Evolutionary conservation across 2,329 filamentous ascomycete genomes (phyloP).

Genomic region (Pestalotiopsis sp.): DNA sequence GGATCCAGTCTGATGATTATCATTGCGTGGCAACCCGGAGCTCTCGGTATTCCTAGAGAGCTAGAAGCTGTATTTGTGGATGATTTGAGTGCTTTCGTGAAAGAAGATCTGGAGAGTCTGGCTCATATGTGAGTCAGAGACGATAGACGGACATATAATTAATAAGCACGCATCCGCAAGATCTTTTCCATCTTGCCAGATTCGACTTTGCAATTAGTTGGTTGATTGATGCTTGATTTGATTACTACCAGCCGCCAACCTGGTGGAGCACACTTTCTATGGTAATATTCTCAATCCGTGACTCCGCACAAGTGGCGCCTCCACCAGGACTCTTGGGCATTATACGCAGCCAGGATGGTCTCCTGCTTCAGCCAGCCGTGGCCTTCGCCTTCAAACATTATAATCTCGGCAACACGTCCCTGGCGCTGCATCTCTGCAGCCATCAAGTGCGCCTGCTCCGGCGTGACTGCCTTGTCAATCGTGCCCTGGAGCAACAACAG

Average conservation of each 20-base stretch:
- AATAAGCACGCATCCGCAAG: background rate
- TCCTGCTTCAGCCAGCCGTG: constrained; percentile 3
- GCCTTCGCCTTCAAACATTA: background rate
- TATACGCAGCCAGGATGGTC: background rate
- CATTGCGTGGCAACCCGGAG: background rate
- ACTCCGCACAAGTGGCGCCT: background rate
- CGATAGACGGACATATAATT: background rate
- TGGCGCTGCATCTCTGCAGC: background rate
- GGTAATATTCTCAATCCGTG: background rate
- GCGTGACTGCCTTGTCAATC: background rate
- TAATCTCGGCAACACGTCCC: background rate
- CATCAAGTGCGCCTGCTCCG: background rate
- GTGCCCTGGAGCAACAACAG: background rate
- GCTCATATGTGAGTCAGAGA: background rate
- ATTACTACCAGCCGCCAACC: too few relatives aligned
- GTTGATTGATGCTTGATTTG: too few relatives aligned
- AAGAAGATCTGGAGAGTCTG: background rate
- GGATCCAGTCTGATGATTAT: background rate
- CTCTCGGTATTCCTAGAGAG: background rate
- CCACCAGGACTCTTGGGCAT: background rate
- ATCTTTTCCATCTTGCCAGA: too few relatives aligned
- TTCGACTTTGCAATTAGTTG: too few relatives aligned
- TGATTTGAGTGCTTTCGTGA: background rate
- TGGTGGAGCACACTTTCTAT: too few relatives aligned
- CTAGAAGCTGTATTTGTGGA: background rate